A percentile compares a stretch with the other conserved stretches of the same genome.
These are phyloP conservation scores for Vitellaria paradoxa DNA, from an alignment of 179 eudicot species.

Conservation along the genomic window DNA sequence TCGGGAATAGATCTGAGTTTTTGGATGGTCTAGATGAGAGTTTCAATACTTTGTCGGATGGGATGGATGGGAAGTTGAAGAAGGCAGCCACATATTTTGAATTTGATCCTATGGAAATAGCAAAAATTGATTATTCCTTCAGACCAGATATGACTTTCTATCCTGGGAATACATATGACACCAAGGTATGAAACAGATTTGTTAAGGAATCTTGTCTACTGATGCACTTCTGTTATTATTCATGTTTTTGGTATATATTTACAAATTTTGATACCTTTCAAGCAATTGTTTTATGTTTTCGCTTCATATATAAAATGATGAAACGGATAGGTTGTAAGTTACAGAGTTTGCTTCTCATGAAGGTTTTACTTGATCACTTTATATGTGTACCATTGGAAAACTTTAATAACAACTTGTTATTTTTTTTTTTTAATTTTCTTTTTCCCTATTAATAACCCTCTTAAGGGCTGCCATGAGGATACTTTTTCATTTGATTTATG, in stretches of 20 bases:
- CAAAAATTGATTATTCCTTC: constrained; percentile 44
- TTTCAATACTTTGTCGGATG: constrained; percentile 53
- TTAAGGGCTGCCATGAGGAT: neutral
- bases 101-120: constrained; percentile 38
- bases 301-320: neutral
- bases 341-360: neutral
- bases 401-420: neutral
- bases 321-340: neutral
- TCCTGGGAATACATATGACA: constrained; percentile 51
- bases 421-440: neutral
- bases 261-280: neutral
- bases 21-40: constrained; percentile 44
- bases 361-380: neutral
- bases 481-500: neutral
- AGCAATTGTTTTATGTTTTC: too few species aligned
- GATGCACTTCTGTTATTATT: neutral
- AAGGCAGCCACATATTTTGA: constrained; percentile 71
- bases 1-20: constrained; percentile 22
- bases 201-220: constrained; percentile 5
- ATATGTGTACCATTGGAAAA: neutral
- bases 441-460: neutral
- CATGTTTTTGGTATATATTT: neutral
- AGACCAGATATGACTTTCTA: constrained; percentile 61
- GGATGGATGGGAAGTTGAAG: constrained; percentile 67
- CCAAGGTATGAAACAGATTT: constrained; percentile 47